phyloP scores from a whole-genome alignment of 805 yeast genomes.

The Metschnikowia amazonensis region DNA sequence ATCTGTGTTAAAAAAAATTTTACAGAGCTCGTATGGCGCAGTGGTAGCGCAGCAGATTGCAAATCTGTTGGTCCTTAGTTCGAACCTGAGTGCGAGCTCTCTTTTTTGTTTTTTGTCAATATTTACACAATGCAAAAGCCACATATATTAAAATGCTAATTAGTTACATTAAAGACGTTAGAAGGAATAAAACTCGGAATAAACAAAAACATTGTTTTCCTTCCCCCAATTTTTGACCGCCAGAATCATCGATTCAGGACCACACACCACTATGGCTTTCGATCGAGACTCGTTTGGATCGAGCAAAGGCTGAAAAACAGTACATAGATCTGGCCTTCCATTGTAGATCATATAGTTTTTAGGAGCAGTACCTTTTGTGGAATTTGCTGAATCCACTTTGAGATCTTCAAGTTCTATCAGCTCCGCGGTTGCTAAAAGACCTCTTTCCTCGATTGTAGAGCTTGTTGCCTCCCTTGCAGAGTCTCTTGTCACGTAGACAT shows the following conservation, averaged over 20 bases:
- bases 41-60: conserved; percentile 99
- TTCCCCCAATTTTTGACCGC: conserved; percentile 40
- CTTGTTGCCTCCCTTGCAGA: not conserved
- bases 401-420: conserved; percentile 13
- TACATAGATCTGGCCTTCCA: conserved; percentile 44
- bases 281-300: conserved; percentile 31
- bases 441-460: conserved; percentile 16
- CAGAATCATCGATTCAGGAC: conserved; percentile 44
- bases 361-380: conserved; percentile 14
- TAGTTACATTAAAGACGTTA: not conserved
- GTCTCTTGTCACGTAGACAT: conserved; percentile 15
- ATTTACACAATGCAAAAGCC: too few species aligned
- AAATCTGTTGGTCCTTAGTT: conserved; percentile 98
- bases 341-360: conserved; percentile 19
- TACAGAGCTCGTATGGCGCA: conserved; percentile 74
- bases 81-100: conserved; percentile 86
- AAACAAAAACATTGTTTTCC: conserved; percentile 32
- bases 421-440: conserved; percentile 20
- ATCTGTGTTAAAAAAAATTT: too few species aligned
- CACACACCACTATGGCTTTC: conserved; percentile 58
- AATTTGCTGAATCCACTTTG: not conserved
- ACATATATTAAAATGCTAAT: too few species aligned
- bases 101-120: too few species aligned
- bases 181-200: conserved; percentile 33
- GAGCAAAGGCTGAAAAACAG: conserved; percentile 26